Percentiles rank a stretch among this genome's conserved stretches.
These are phyloP conservation scores for Blumeriella jaapii DNA, from an alignment of 2,329 filamentous ascomycete genomes.

Conservation along the genomic window DNA sequence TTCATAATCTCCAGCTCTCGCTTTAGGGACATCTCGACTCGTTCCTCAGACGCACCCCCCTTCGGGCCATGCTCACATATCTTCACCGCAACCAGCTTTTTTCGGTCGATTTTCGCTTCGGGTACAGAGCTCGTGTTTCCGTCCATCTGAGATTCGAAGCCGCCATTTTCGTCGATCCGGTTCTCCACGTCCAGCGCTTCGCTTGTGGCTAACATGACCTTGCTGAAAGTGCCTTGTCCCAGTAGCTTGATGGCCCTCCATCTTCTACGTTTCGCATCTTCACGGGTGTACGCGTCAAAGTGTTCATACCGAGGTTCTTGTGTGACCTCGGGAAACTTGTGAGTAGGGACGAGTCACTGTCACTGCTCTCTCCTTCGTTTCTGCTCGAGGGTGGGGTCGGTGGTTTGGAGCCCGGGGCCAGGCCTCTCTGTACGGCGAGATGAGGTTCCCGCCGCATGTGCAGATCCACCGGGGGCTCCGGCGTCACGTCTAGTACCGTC, in stretches of 20 bases:
- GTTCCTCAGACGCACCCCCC: constrained; percentile 84
- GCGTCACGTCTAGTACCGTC: constrained; percentile 31
- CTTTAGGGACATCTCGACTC: constrained; percentile 87
- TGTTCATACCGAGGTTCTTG: constrained; percentile 41
- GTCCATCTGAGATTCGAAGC: constrained; percentile 21
- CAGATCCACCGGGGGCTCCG: constrained; percentile 39
- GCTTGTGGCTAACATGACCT: constrained; percentile 82
- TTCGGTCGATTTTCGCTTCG: constrained; percentile 45
- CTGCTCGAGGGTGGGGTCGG: constrained; percentile 79
- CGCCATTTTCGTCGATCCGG: constrained; percentile 28
- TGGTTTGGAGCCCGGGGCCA: constrained; percentile 49
- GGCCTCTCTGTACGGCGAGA: constrained; percentile 65
- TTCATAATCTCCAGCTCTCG: constrained; percentile 92
- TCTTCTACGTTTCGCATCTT: constrained; percentile 56
- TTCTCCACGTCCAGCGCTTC: constrained; percentile 45
- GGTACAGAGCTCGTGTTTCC: constrained; percentile 24
- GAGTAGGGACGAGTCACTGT: constrained; percentile 37
- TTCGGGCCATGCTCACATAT: constrained; percentile 90
- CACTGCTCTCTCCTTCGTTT: constrained; percentile 42
- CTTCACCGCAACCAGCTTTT: constrained; percentile 85
- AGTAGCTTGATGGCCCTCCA: constrained; percentile 74
- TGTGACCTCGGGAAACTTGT: constrained; percentile 26
- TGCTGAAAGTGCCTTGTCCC: constrained; percentile 91
- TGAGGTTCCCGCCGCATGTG: constrained; percentile 67
- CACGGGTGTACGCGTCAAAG: constrained; percentile 57